Conservation (phyloP, 208 protist genomes). For the Zelonia costaricensis region DNA sequence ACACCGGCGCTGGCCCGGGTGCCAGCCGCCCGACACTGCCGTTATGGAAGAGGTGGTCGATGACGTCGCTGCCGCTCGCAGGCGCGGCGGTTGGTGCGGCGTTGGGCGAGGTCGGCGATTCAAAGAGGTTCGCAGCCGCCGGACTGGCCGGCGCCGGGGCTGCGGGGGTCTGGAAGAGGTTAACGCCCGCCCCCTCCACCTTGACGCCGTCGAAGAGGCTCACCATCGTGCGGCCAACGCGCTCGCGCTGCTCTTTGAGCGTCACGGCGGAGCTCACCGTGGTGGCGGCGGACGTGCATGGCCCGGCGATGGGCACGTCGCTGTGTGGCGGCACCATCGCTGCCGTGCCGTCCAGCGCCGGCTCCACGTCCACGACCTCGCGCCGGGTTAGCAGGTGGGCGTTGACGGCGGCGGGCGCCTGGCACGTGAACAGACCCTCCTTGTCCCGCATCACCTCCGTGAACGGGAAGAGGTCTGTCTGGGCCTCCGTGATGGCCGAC, state of each 20-base stretch:
- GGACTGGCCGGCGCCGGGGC: background rate
- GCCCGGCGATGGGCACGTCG: constrained; percentile 5
- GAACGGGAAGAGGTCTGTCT: constrained; percentile 35
- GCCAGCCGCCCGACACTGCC: too few relatives aligned
- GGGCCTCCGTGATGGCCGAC: constrained; percentile 29
- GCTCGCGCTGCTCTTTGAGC: constrained; percentile 9
- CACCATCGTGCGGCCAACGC: constrained; percentile 37
- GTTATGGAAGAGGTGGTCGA: too few relatives aligned
- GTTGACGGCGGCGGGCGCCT: constrained; percentile 5
- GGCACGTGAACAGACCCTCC: constrained; percentile 32
- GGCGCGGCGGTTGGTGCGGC: too few relatives aligned
- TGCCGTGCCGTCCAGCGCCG: background rate
- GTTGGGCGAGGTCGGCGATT: too few relatives aligned
- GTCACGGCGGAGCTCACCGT: background rate
- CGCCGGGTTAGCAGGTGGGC: background rate
- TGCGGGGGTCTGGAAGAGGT: constrained; percentile 15
- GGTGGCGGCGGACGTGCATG: constrained; percentile 16
- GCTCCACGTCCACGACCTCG: background rate
- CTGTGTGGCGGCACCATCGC: background rate
- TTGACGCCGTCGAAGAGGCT: constrained; percentile 35
- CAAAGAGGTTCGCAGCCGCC: too few relatives aligned
- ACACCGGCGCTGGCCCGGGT: too few relatives aligned
- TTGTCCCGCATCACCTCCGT: constrained; percentile 24
- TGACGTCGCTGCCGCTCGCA: too few relatives aligned
- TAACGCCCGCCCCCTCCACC: constrained; percentile 5